Conservation (phyloP, 805 yeast species). For the Yamadazyma sp. region DNA sequence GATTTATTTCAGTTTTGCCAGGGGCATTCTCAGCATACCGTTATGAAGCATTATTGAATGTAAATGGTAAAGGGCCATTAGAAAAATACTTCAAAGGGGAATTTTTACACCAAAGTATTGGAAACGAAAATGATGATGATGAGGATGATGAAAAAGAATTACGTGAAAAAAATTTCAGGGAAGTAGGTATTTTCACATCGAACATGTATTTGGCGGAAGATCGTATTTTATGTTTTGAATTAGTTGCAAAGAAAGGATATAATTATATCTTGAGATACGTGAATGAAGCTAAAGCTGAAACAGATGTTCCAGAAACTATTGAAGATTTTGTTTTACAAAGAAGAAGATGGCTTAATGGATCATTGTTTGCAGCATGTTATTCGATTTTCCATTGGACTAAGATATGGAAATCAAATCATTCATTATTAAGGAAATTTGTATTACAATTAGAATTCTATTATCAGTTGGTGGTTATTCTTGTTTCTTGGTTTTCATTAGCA, state of each 20-base stretch:
- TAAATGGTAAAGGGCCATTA: constrained; percentile 78
- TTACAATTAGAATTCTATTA: constrained; percentile 86
- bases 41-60: constrained; percentile 69
- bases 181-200: constrained; percentile 79
- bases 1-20: constrained; percentile 90
- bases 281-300: constrained; percentile 83
- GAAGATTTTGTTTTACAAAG: constrained; percentile 96
- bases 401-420: constrained; percentile 88
- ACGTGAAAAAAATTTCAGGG: constrained; percentile 36
- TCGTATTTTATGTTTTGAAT: constrained; percentile 89
- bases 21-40: constrained; percentile 97
- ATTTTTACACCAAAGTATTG: constrained; percentile 62
- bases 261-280: constrained; percentile 83
- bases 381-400: constrained; percentile 82
- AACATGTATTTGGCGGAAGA: constrained; percentile 98
- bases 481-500: constrained; percentile 91
- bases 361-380: constrained; percentile 92
- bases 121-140: constrained; percentile 34
- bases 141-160: constrained; percentile 39
- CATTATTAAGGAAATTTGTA: constrained; percentile 71
- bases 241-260: constrained; percentile 76
- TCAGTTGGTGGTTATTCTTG: constrained; percentile 67
- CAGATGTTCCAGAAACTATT: constrained; percentile 93
- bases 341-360: constrained; percentile 98
- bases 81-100: constrained; percentile 93